phyloP scores from a whole-genome alignment of 1,139 yeast genomes.

The Taphrina pruni region DNA sequence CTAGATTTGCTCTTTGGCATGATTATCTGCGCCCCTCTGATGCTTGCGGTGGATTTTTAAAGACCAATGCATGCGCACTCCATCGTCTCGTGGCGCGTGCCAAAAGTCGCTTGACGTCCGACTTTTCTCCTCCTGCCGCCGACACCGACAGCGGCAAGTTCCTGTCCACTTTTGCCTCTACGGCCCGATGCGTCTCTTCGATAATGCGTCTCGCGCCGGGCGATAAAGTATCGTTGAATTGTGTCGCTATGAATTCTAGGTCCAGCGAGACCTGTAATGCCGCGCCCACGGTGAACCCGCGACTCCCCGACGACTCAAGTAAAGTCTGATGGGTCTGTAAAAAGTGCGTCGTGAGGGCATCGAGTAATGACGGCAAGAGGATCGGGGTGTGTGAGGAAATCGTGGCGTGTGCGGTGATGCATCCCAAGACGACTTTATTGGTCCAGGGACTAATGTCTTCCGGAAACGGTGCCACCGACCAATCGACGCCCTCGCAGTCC shows the following conservation, averaged over 20 bases:
- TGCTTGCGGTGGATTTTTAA: conserved; percentile 2
- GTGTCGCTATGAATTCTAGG: conserved; percentile 51
- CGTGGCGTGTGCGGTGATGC: conserved; percentile 62
- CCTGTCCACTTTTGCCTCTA: conserved; percentile 8
- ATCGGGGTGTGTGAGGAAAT: conserved; percentile 59
- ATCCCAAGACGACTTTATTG: conserved; percentile 59
- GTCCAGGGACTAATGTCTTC: conserved; percentile 58
- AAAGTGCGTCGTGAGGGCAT: conserved; percentile 57
- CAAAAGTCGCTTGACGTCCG: conserved; percentile 34
- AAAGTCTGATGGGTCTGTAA: conserved; percentile 20
- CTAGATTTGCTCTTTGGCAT: neutral
- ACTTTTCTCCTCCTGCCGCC: neutral
- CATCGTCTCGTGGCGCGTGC: conserved; percentile 29
- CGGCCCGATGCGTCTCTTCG: conserved; percentile 12
- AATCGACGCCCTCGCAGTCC: conserved; percentile 54
- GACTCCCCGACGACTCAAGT: neutral
- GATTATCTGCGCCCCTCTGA: conserved; percentile 3
- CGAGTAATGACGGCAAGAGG: conserved; percentile 56
- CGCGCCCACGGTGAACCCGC: conserved; percentile 52
- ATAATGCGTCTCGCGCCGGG: conserved; percentile 9
- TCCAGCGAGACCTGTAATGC: conserved; percentile 55
- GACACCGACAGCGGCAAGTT: neutral
- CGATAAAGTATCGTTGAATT: conserved; percentile 3
- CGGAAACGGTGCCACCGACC: conserved; percentile 57
- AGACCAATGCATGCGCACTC: conserved; percentile 9